Percentiles rank a stretch among this genome's conserved stretches.
Conservation (phyloP, 164 flowering plant genomes). For the Vitis amurensis region DNA sequence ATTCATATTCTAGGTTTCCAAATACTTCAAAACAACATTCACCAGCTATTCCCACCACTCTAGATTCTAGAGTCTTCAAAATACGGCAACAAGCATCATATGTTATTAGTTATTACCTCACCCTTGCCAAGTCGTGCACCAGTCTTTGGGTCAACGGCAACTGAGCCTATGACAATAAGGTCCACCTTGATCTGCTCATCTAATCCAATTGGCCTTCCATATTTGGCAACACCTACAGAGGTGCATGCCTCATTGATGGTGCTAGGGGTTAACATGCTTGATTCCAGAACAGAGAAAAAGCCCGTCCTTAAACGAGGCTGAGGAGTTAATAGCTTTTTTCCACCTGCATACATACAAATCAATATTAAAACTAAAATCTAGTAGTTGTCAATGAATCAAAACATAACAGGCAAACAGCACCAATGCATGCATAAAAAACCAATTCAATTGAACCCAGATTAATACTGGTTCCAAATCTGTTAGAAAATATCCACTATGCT, state of each 20-base stretch:
- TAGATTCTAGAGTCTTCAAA: background rate
- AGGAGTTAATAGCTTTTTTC: conserved; percentile 81
- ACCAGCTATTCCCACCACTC: background rate
- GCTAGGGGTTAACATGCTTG: conserved; percentile 36
- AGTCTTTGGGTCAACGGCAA: conserved; percentile 83
- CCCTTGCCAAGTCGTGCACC: conserved; percentile 97
- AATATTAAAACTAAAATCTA: background rate
- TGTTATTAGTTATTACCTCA: conserved; percentile 54
- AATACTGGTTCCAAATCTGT: too few relatives aligned
- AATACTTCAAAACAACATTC: background rate
- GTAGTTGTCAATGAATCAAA: background rate
- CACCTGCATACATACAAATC: conserved; percentile 38
- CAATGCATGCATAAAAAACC: background rate
- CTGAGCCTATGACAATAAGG: conserved; percentile 81
- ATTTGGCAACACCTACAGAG: conserved; percentile 84
- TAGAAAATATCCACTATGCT: too few relatives aligned
- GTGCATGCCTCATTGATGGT: conserved; percentile 82
- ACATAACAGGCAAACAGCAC: background rate
- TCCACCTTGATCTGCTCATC: conserved; percentile 83
- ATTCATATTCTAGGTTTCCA: background rate
- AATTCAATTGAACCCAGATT: too few relatives aligned
- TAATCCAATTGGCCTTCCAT: conserved; percentile 77
- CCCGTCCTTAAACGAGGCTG: conserved; percentile 92
- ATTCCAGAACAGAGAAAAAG: conserved; percentile 77
- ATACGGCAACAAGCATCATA: background rate